phyloP scores from a whole-genome alignment of 345 rosid species.

The Turnera subulata region DNA sequence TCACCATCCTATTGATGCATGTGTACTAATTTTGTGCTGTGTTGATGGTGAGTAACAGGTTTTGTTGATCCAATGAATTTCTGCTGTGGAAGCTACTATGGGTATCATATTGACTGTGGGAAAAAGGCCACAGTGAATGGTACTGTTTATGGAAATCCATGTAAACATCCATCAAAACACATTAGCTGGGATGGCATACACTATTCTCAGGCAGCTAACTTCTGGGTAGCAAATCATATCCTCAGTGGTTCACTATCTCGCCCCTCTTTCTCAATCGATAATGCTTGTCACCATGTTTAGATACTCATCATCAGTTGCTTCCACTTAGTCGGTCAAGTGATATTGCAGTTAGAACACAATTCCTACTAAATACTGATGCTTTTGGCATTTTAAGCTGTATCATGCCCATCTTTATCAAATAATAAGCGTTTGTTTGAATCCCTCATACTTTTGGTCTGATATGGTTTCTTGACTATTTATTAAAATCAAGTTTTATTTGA shows the following conservation, averaged over 20 bases:
- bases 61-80: not conserved
- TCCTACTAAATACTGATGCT: not conserved
- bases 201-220: conserved; percentile 36
- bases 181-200: conserved; percentile 41
- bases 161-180: conserved; percentile 26
- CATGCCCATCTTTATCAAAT: not conserved
- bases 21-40: not conserved
- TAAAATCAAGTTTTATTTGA: no score
- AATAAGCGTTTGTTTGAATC: no score
- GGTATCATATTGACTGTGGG: conserved; percentile 12
- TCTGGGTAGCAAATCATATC: conserved; percentile 13
- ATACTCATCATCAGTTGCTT: not conserved
- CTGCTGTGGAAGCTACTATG: conserved; percentile 13
- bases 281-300: conserved; percentile 13
- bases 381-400: not conserved
- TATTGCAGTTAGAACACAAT: not conserved
- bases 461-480: no score
- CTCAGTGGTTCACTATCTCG: conserved; percentile 22
- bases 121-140: conserved; percentile 18
- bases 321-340: not conserved
- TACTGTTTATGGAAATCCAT: conserved; percentile 19
- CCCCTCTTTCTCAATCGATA: conserved; percentile 19
- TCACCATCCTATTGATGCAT: no score
- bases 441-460: no score
- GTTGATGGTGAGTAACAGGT: not conserved